These are phyloP conservation scores for Quillaja saponaria DNA, from an alignment of 306 rosid species.

Conservation along the genomic window DNA sequence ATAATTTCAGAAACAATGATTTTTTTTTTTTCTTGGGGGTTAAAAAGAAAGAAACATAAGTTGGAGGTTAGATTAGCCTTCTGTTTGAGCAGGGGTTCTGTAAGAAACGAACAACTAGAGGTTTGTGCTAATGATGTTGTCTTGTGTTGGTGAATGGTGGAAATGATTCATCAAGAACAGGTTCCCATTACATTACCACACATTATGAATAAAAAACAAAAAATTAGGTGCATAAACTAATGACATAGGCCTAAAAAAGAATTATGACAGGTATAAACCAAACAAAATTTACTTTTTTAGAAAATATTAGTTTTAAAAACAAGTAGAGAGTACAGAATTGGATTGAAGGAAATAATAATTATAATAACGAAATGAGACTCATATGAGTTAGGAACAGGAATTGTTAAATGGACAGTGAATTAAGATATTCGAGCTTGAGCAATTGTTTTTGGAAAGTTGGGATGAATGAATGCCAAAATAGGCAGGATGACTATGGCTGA, in stretches of 20 bases:
- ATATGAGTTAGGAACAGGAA: too few species aligned
- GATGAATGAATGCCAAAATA: slow-evolving; percentile 9
- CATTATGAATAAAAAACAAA: slow-evolving; percentile 19
- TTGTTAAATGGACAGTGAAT: not conserved
- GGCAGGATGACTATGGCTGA: slow-evolving; percentile 50
- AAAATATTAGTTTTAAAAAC: slow-evolving; percentile 1
- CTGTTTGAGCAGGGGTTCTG: slow-evolving; percentile 29
- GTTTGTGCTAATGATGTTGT: slow-evolving; percentile 79
- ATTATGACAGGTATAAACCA: slow-evolving; percentile 24
- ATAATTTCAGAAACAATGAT: slow-evolving; percentile 56
- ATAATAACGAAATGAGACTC: not conserved
- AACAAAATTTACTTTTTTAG: slow-evolving; percentile 38
- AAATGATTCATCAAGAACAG: slow-evolving; percentile 80
- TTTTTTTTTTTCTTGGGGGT: slow-evolving; percentile 25
- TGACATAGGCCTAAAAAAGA: not conserved
- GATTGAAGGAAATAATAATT: not conserved
- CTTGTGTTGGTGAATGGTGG: slow-evolving; percentile 83
- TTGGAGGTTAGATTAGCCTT: slow-evolving; percentile 28
- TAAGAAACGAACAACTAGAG: slow-evolving; percentile 71
- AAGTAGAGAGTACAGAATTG: not conserved
- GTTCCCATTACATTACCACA: slow-evolving; percentile 47
- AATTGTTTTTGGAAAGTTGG: slow-evolving; percentile 10
- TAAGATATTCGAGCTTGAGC: not conserved
- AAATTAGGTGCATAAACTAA: slow-evolving; percentile 5
- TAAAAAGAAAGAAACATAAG: slow-evolving; percentile 26